Percentiles rank a stretch among this genome's conserved stretches.
phyloP scores from a whole-genome alignment of 176 grass and related monocot genomes.

The Triticum aestivum region IWGSC_CS_RefSeq_v2.1 NC_057802.1:482253950-482254449 shows the following conservation, averaged over 20 bases:
- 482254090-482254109: conserved; percentile 86
- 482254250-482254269: not conserved
- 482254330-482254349: not conserved
- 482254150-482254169: conserved; percentile 11
- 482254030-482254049: conserved; percentile 85
- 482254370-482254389: not conserved
- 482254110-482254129: conserved; percentile 90
- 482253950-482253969: not conserved
- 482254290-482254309: not conserved
- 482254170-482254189: not conserved
- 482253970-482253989: not conserved
- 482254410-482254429: not conserved
- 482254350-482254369: not conserved
- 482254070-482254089: conserved; percentile 87
- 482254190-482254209: conserved; percentile 2
- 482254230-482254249: not conserved
- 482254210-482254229: not conserved
- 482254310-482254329: not conserved
- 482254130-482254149: conserved; percentile 92
- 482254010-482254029: conserved; percentile 92
- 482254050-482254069: conserved; percentile 66
- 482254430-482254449: not conserved
- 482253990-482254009: conserved; percentile 54
- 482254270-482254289: not conserved
- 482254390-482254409: not conserved